These are phyloP conservation scores for Sisymbrium altissimum DNA, from an alignment of 345 rosid species.

Conservation along the genomic window DNA sequence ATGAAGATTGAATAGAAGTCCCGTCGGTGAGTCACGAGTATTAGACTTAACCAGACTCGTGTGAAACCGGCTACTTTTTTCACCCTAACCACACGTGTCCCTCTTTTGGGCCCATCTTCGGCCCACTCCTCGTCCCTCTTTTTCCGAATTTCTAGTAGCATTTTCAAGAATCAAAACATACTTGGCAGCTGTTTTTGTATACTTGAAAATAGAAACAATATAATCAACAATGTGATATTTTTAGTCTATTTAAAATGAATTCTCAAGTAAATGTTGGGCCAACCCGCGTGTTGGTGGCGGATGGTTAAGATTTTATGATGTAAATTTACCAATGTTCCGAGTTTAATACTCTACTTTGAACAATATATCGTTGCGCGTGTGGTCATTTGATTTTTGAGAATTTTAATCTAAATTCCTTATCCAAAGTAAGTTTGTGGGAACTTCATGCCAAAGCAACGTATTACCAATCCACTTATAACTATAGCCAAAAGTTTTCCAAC, in stretches of 20 bases:
- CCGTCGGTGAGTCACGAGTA: slow-evolving; percentile 33
- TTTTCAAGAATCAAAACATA: not conserved
- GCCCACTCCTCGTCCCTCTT: slow-evolving; percentile 3
- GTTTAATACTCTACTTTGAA: not conserved
- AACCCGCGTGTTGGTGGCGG: not conserved
- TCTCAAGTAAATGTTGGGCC: not conserved
- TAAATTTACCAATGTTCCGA: not conserved
- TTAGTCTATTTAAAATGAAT: not conserved
- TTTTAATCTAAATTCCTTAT: not conserved
- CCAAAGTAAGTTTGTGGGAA: not conserved
- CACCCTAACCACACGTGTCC: slow-evolving; percentile 15
- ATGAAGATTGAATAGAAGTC: slow-evolving; percentile 18
- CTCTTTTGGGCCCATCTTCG: slow-evolving; percentile 10
- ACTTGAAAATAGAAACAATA: not conserved
- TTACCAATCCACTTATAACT: not conserved
- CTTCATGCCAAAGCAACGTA: not conserved
- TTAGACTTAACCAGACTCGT: slow-evolving; percentile 8
- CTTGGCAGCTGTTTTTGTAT: not conserved
- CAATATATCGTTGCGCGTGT: not conserved
- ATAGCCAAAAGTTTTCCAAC: not conserved
- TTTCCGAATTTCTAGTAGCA: not conserved
- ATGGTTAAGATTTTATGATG: not conserved
- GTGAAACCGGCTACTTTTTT: slow-evolving; percentile 11
- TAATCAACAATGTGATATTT: not conserved
- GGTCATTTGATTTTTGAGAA: not conserved